Conservation (phyloP, 352 stramenopile species). For the Pythium oligandrum region DNA sequence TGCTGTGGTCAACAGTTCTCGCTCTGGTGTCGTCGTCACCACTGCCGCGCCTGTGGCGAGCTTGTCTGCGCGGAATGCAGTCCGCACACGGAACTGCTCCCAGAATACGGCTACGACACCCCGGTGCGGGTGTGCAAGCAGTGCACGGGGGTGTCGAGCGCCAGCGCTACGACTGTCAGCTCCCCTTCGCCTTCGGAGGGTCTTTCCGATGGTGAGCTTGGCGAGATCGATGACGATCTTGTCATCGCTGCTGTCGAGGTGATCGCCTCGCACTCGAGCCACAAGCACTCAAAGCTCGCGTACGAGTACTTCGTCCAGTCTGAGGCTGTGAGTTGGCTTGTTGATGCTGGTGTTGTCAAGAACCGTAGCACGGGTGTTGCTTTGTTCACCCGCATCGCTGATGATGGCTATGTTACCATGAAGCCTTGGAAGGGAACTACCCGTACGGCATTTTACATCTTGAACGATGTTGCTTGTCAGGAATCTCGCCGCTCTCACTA, state of each 20-base stretch:
- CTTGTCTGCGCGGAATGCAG: slow-evolving; percentile 74
- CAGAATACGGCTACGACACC: slow-evolving; percentile 59
- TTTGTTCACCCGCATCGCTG: slow-evolving; percentile 62
- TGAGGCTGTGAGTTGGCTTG: slow-evolving; percentile 79
- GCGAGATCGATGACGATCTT: slow-evolving; percentile 52
- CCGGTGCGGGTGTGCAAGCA: slow-evolving; percentile 72
- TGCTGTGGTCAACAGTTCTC: slow-evolving; percentile 69
- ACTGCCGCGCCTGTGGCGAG: slow-evolving; percentile 74
- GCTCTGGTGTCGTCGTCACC: slow-evolving; percentile 71
- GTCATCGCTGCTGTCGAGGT: slow-evolving; percentile 58
- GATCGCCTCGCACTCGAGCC: slow-evolving; percentile 51
- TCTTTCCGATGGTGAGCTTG: slow-evolving; percentile 48
- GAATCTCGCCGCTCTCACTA: slow-evolving; percentile 63
- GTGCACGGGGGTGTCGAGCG: slow-evolving; percentile 35
- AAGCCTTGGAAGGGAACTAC: slow-evolving; percentile 49
- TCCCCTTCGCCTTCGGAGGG: slow-evolving; percentile 35
- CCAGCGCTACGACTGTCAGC: slow-evolving; percentile 13
- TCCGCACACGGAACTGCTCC: slow-evolving; percentile 48
- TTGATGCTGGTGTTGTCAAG: slow-evolving; percentile 56
- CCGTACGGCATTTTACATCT: slow-evolving; percentile 58
- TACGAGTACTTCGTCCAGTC: slow-evolving; percentile 86
- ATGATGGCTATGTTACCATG: slow-evolving; percentile 63
- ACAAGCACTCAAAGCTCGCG: slow-evolving; percentile 70
- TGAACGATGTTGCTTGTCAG: slow-evolving; percentile 59
- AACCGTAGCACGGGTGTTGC: slow-evolving; percentile 45